phyloP scores from a whole-genome alignment of 257 asterid species.

The Lithospermum erythrorhizon region DNA sequence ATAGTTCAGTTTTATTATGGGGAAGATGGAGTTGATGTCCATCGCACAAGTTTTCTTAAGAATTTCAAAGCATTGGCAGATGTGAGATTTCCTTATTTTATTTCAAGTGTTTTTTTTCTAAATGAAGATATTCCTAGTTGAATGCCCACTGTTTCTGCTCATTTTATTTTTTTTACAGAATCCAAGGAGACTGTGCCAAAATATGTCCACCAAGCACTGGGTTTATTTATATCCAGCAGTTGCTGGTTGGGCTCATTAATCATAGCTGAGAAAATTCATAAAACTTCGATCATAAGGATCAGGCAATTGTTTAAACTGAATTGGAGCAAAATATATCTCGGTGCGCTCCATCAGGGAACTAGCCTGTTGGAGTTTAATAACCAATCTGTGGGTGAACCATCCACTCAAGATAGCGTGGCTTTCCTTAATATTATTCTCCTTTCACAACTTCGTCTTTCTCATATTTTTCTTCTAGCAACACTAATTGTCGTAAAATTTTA shows the following conservation, averaged over 20 bases:
- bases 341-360: constrained; percentile 82
- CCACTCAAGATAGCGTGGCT: constrained; percentile 99
- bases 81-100: constrained; percentile 31
- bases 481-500: not conserved
- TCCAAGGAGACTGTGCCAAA: constrained; percentile 52
- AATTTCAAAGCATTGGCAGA: constrained; percentile 71
- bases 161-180: constrained; percentile 35
- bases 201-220: constrained; percentile 33
- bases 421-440: constrained; percentile 6
- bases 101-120: not conserved
- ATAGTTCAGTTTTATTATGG: constrained; percentile 83
- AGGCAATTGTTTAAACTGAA: constrained; percentile 38
- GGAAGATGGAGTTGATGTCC: constrained; percentile 95
- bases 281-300: constrained; percentile 5
- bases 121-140: constrained; percentile 1
- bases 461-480: not conserved
- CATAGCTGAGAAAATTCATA: constrained; percentile 27
- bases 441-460: too few relatives aligned
- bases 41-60: constrained; percentile 70
- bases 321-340: constrained; percentile 77
- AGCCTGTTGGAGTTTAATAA: constrained; percentile 96
- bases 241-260: constrained; percentile 71
- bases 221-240: constrained; percentile 50
- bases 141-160: not conserved
- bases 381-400: constrained; percentile 99